These are phyloP conservation scores for Nemania bipapillata DNA, from an alignment of 2,329 filamentous ascomycete genomes.

Conservation along the genomic window DNA sequence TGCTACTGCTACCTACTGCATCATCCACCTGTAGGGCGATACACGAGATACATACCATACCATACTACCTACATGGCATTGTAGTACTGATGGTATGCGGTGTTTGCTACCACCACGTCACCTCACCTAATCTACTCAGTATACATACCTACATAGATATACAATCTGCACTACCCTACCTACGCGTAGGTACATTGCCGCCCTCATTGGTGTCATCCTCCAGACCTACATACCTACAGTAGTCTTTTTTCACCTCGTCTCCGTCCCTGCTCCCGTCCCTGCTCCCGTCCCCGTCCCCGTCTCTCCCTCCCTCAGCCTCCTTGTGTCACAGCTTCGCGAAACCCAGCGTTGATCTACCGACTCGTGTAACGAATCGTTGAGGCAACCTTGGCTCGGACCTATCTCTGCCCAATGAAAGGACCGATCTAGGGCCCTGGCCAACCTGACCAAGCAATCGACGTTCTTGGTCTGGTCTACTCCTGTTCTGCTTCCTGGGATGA, in stretches of 20 bases:
- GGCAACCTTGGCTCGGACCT: constrained; percentile 25
- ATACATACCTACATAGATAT: too few relatives aligned
- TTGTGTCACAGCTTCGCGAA: constrained; percentile 29
- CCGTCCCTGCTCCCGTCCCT: neutral
- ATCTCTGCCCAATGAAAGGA: constrained; percentile 19
- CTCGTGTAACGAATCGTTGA: constrained; percentile 27
- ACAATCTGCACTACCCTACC: too few relatives aligned
- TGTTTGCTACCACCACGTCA: constrained; percentile 9
- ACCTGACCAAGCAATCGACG: neutral
- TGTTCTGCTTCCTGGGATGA: constrained; percentile 1
- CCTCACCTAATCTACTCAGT: too few relatives aligned
- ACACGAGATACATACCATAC: neutral
- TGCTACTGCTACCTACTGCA: too few relatives aligned
- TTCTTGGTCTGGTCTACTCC: neutral
- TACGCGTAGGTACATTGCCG: too few relatives aligned
- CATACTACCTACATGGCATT: neutral
- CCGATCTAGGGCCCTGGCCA: neutral
- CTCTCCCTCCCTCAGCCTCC: constrained; percentile 26
- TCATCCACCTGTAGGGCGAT: constrained; percentile 1
- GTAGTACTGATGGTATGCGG: too few relatives aligned
- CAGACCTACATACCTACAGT: too few relatives aligned
- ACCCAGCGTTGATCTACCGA: constrained; percentile 25
- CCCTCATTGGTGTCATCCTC: too few relatives aligned
- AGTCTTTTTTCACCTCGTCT: too few relatives aligned
- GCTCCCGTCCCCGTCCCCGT: neutral